phyloP scores from a whole-genome alignment of 2,329 filamentous ascomycete genomes.

The Sclerotinia minor region DNA sequence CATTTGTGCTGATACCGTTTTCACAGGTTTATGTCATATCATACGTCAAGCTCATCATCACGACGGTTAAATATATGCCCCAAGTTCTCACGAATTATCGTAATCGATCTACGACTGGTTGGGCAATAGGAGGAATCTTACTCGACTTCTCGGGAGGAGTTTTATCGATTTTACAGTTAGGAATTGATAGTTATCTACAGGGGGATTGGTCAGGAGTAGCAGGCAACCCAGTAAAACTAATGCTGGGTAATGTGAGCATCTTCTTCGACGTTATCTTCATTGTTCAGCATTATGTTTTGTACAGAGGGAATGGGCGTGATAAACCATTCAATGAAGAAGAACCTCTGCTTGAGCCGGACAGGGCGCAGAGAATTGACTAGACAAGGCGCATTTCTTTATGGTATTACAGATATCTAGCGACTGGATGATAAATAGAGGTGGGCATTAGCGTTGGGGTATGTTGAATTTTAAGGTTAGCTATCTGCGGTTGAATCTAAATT shows the following conservation, averaged over 20 bases:
- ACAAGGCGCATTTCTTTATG: background rate
- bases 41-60: slow-evolving; percentile 86
- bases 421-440: slow-evolving; percentile 1
- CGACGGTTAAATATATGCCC: slow-evolving; percentile 89
- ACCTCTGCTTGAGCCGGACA: slow-evolving; percentile 28
- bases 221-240: slow-evolving; percentile 89
- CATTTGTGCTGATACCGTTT: background rate
- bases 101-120: slow-evolving; percentile 81
- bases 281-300: slow-evolving; percentile 82
- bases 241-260: slow-evolving; percentile 81
- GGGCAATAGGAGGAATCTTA: slow-evolving; percentile 82
- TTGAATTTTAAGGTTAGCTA: background rate
- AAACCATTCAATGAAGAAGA: slow-evolving; percentile 28
- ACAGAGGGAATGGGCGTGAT: slow-evolving; percentile 45
- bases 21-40: slow-evolving; percentile 62
- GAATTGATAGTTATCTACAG: slow-evolving; percentile 81
- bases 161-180: slow-evolving; percentile 76
- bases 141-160: slow-evolving; percentile 81
- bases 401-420: slow-evolving; percentile 11
- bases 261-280: slow-evolving; percentile 87
- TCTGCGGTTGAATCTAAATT: background rate
- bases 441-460: background rate
- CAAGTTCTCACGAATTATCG: slow-evolving; percentile 81
- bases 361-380: slow-evolving; percentile 29
- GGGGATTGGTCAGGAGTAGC: slow-evolving; percentile 87